Evolutionary conservation across 148 eudicot genomes (phyloP).

Genomic region (Tetragonia tetragonoides): DNA sequence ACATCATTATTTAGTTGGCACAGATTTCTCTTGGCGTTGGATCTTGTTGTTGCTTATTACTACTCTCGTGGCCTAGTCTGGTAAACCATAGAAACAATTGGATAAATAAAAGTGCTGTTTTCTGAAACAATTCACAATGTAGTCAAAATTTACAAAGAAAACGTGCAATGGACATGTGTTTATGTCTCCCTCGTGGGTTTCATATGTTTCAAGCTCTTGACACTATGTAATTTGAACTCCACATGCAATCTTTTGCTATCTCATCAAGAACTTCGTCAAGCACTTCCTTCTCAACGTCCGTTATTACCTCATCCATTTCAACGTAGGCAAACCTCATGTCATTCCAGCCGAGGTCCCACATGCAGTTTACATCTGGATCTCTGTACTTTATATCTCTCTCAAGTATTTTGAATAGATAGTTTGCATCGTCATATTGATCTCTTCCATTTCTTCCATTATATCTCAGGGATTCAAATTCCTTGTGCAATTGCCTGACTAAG

Average conservation of each 20-base stretch:
- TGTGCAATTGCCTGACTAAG: conserved; percentile 60
- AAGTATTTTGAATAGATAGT: conserved; percentile 51
- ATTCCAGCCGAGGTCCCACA: conserved; percentile 92
- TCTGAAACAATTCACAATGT: background rate
- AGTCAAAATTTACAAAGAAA: background rate
- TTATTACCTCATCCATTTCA: conserved; percentile 54
- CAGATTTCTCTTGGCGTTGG: background rate
- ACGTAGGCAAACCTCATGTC: conserved; percentile 36
- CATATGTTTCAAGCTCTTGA: background rate
- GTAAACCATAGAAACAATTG: background rate
- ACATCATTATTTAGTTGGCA: background rate
- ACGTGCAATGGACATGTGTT: background rate
- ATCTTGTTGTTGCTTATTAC: background rate
- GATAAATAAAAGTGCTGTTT: background rate
- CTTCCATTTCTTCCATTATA: conserved; percentile 32
- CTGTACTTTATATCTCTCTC: conserved; percentile 51
- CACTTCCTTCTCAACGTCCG: conserved; percentile 54
- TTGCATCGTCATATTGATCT: conserved; percentile 40
- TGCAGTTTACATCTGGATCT: conserved; percentile 49
- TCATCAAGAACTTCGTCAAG: conserved; percentile 59
- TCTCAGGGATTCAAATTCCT: conserved; percentile 53
- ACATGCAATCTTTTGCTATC: conserved; percentile 34
- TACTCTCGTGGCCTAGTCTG: background rate
- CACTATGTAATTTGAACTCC: background rate
- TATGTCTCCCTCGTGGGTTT: background rate